Evolutionary conservation across 2,329 filamentous ascomycete species (phyloP).

Genomic region (Ploettnerulaceae sp.): DNA sequence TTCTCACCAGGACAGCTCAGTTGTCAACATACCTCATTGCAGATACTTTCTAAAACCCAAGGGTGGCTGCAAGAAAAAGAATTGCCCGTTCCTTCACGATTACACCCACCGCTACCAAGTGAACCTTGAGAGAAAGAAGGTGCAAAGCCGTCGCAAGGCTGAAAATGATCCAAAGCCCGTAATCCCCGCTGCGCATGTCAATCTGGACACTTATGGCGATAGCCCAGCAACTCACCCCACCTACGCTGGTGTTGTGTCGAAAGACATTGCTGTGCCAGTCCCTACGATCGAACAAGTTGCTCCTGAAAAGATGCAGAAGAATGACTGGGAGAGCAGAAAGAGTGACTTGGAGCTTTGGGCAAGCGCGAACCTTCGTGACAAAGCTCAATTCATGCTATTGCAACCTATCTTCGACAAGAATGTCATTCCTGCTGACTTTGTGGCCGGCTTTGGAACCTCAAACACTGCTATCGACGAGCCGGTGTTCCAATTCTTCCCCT

Average conservation of each 20-base stretch:
- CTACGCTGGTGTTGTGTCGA: background rate
- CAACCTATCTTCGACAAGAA: too few species aligned
- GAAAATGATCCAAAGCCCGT: background rate
- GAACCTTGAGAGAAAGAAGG: background rate
- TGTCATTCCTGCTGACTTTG: too few species aligned
- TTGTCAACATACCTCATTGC: background rate
- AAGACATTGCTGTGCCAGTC: background rate
- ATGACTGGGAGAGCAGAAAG: background rate
- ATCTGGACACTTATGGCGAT: background rate
- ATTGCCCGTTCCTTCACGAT: background rate
- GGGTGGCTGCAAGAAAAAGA: background rate
- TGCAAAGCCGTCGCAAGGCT: background rate
- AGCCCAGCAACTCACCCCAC: background rate
- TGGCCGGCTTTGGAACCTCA: too few species aligned
- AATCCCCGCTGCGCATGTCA: background rate
- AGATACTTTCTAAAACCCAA: background rate
- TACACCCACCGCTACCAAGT: background rate
- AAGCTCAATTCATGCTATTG: background rate
- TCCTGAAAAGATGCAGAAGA: background rate
- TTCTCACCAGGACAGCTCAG: background rate
- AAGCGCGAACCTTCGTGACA: background rate
- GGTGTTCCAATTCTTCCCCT: conserved; percentile 6
- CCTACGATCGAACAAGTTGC: background rate
- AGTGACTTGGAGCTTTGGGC: background rate
- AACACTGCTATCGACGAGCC: too few species aligned